A percentile compares a stretch with the other conserved stretches of the same genome.
phyloP scores from a whole-genome alignment of 2,329 filamentous ascomycete genomes.

The Chaetomium strumarium region DNA sequence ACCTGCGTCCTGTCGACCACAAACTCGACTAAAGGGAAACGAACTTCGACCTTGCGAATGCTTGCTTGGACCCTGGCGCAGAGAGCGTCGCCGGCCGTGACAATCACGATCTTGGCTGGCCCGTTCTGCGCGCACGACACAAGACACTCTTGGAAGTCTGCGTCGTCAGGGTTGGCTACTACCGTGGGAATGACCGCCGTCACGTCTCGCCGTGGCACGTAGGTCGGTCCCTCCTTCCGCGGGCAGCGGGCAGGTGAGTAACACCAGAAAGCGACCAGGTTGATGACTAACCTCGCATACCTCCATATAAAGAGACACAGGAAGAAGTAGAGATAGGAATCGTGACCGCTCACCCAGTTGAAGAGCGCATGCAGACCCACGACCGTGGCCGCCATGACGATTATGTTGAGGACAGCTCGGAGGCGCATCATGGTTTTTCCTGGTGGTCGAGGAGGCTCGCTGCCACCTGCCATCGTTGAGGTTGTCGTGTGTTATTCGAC shows the following conservation, averaged over 20 bases:
- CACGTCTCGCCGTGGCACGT: slow-evolving; percentile 34
- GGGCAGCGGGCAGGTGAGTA: slow-evolving; percentile 34
- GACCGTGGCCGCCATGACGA: neutral
- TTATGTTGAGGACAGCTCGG: neutral
- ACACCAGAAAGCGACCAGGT: slow-evolving; percentile 35
- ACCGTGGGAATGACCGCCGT: slow-evolving; percentile 49
- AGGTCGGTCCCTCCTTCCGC: slow-evolving; percentile 25
- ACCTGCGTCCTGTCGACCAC: slow-evolving; percentile 28
- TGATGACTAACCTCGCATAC: slow-evolving; percentile 41
- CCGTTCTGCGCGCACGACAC: slow-evolving; percentile 34
- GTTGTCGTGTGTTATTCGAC: neutral
- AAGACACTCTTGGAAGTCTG: slow-evolving; percentile 39
- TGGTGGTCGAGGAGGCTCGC: neutral
- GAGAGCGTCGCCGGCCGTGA: slow-evolving; percentile 37
- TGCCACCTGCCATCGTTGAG: neutral
- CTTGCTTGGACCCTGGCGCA: slow-evolving; percentile 13
- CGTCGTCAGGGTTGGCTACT: slow-evolving; percentile 40
- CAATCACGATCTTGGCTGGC: slow-evolving; percentile 37
- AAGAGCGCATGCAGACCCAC: neutral
- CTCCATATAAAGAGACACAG: slow-evolving; percentile 36
- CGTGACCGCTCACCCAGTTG: neutral
- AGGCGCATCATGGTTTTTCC: neutral
- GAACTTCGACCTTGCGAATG: slow-evolving; percentile 9
- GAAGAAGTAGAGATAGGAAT: slow-evolving; percentile 19
- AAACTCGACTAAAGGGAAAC: slow-evolving; percentile 24